Evolutionary conservation across 176 grass and related monocot genomes (phyloP).

Genomic region (Areca catechu): DNA sequence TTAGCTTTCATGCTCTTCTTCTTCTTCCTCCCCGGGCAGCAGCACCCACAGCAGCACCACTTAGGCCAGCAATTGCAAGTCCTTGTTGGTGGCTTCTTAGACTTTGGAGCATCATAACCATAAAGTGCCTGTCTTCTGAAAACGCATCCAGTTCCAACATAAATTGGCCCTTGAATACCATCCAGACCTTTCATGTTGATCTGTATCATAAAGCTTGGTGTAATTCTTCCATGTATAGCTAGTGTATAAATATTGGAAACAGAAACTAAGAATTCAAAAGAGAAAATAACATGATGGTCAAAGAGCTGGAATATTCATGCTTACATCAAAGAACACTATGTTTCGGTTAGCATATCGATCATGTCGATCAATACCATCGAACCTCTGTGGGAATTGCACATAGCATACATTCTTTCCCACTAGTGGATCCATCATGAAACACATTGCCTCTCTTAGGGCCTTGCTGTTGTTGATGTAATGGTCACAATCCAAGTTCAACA

Average conservation of each 20-base stretch:
- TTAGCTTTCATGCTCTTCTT: slow-evolving; percentile 67
- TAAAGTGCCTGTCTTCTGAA: slow-evolving; percentile 74
- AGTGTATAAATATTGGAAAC: neutral
- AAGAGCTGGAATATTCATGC: slow-evolving; percentile 10
- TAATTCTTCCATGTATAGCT: too few relatives aligned
- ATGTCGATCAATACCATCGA: slow-evolving; percentile 79
- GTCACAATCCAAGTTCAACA: slow-evolving; percentile 94
- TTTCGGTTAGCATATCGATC: slow-evolving; percentile 95
- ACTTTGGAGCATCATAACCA: slow-evolving; percentile 82
- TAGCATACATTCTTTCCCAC: slow-evolving; percentile 83
- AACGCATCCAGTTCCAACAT: slow-evolving; percentile 88
- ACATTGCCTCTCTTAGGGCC: slow-evolving; percentile 84
- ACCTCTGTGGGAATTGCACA: slow-evolving; percentile 90
- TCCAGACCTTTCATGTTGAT: slow-evolving; percentile 99
- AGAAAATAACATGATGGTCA: neutral
- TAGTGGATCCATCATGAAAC: slow-evolving; percentile 97
- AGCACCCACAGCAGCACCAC: slow-evolving; percentile 58
- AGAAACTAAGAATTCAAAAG: neutral
- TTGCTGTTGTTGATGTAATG: slow-evolving; percentile 93
- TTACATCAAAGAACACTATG: slow-evolving; percentile 92
- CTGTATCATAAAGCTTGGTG: slow-evolving; percentile 26
- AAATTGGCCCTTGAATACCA: slow-evolving; percentile 95
- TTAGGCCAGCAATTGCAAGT: slow-evolving; percentile 90
- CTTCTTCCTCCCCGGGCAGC: slow-evolving; percentile 40
- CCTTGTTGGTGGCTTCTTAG: slow-evolving; percentile 72